These are phyloP conservation scores for Coemansia sp. DNA, from an alignment of 192 early-diverging fungal species.

Conservation along the genomic window DNA sequence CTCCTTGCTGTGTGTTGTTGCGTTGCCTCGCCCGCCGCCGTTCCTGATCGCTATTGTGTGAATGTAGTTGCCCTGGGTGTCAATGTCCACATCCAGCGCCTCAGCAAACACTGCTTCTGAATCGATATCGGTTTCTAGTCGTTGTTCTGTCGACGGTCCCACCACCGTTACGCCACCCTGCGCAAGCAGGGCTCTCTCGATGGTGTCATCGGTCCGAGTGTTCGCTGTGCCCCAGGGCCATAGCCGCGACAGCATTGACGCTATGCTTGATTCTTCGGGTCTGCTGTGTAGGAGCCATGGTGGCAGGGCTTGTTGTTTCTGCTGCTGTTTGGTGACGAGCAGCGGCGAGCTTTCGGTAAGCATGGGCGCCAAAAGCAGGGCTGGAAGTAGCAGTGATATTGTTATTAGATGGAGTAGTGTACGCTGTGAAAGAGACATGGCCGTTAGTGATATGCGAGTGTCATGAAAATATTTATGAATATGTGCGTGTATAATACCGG, in stretches of 20 bases:
- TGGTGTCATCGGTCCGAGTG: conserved; percentile 23
- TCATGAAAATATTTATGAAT: background rate
- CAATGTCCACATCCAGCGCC: conserved; percentile 45
- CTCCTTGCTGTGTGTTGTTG: background rate
- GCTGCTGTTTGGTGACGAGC: background rate
- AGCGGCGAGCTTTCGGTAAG: conserved; percentile 3
- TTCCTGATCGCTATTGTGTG: conserved; percentile 47
- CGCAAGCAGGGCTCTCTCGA: conserved; percentile 31
- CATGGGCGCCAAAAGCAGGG: conserved; percentile 4
- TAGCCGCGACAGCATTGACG: conserved; percentile 10
- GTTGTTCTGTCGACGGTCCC: background rate
- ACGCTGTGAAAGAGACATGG: conserved; percentile 4
- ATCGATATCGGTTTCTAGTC: background rate
- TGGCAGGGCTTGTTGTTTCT: background rate
- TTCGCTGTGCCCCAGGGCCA: conserved; percentile 13
- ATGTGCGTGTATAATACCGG: background rate
- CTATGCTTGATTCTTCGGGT: background rate
- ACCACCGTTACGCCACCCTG: conserved; percentile 24
- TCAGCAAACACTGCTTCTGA: conserved; percentile 13
- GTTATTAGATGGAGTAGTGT: background rate
- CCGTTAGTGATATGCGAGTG: background rate
- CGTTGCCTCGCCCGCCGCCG: background rate
- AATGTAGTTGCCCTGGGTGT: conserved; percentile 40
- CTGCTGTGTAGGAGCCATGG: conserved; percentile 1
- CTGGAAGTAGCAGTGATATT: conserved; percentile 4